phyloP scores from a whole-genome alignment of 2,329 filamentous ascomycete genomes.

The Neonectria faginata region DNA sequence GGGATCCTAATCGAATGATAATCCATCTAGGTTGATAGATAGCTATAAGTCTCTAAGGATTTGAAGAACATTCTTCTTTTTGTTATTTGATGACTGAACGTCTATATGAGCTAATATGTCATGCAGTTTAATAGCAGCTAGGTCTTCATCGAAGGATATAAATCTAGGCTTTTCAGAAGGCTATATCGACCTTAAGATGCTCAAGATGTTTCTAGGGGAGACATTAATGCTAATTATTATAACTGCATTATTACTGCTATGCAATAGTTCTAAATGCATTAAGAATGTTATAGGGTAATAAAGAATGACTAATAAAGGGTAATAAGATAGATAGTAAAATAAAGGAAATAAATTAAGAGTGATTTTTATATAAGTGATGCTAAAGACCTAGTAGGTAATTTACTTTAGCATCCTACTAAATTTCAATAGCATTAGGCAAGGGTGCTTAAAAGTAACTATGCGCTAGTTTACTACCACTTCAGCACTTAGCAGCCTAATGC shows the following conservation, averaged over 20 bases:
- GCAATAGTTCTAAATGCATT: background rate
- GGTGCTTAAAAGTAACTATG: background rate
- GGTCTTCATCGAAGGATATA: background rate
- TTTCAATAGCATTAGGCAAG: background rate
- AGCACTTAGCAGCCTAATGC: no score
- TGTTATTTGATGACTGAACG: background rate
- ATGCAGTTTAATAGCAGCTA: background rate
- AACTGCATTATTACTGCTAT: background rate
- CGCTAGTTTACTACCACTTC: background rate
- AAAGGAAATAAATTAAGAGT: background rate
- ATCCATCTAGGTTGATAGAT: background rate
- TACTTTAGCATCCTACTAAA: background rate
- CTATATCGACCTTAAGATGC: background rate
- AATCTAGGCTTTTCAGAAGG: background rate
- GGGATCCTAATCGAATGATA: background rate
- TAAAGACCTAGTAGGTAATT: background rate
- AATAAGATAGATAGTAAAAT: background rate
- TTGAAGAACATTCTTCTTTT: background rate
- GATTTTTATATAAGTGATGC: background rate
- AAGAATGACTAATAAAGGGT: background rate
- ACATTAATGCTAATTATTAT: background rate
- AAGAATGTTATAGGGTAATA: background rate
- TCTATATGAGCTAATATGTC: background rate
- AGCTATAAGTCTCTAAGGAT: slow-evolving; percentile 1
- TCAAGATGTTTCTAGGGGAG: background rate